These are phyloP conservation scores for Mycena albidolilacea DNA, from an alignment of 768 basidiomycete genomes.

Conservation along the genomic window DNA sequence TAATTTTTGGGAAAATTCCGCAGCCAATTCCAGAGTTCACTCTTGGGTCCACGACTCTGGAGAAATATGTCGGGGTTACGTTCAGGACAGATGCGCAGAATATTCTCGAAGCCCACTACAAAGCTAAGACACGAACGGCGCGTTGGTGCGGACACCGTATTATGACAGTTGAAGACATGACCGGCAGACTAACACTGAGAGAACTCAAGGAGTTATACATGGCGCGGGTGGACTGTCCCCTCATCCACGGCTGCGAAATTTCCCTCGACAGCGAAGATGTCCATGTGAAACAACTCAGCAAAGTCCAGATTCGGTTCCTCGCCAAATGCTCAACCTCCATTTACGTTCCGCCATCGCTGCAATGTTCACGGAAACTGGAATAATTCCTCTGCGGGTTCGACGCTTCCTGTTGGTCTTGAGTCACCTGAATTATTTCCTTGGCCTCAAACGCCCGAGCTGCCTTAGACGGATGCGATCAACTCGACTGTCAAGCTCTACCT, in stretches of 20 bases:
- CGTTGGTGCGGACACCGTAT: not conserved
- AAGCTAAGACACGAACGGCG: conserved; percentile 29
- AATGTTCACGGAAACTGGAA: not conserved
- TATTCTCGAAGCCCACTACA: not conserved
- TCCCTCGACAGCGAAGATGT: no score
- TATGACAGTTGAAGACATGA: not conserved
- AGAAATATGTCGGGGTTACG: conserved; percentile 39
- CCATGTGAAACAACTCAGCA: no score
- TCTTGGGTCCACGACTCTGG: conserved; percentile 4
- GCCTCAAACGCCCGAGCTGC: not conserved
- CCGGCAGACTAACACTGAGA: no score
- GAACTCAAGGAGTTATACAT: no score
- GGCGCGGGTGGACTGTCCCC: no score
- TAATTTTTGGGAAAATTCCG: no score
- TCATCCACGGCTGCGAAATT: no score
- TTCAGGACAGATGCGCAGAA: conserved; percentile 4
- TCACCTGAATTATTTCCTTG: no score
- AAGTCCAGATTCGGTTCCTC: no score
- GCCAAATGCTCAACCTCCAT: no score
- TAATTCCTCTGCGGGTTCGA: not conserved
- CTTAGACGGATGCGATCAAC: not conserved
- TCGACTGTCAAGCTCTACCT: conserved; percentile 2
- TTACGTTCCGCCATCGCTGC: not conserved
- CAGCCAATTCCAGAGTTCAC: conserved; percentile 2
- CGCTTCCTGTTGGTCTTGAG: no score